Base-by-base conservation (phyloP, 2,329 filamentous ascomycete species). In the Phialophora chinensis region DNA sequence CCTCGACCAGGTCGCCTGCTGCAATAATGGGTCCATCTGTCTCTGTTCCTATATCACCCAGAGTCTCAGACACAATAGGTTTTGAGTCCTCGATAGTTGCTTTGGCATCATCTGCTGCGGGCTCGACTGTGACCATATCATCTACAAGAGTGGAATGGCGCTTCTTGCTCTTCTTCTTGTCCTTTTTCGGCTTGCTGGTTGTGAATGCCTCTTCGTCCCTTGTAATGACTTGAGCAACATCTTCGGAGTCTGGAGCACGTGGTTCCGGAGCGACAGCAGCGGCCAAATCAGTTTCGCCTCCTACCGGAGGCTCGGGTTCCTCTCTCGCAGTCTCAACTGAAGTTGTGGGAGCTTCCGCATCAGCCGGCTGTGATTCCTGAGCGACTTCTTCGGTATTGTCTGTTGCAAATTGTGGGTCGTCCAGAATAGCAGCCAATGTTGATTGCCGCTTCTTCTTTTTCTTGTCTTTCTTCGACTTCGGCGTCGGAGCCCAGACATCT, bases 391-490 rank as follows among this genome's bases (percentile, higher is more conserved):
- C 25, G 47, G 47, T 20, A 12, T 11, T 27, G 47, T 50, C 47
- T 50, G n/a, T 5, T 12, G 47, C 2, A n/a, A 8, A 20, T 50
- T 50, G 20, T 11, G 47, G 20, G 10, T 50, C 47, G n/a, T 50
- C 7, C 47, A 5, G 17, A n/a, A 42, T 4, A 17, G 8, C 47
- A 27, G 47, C 25, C 17, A 69, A 31, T 3, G 44, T 62, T 20
- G 50, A 56, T 49, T 63, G 63, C 3, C 47, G 50, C 25, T 63
- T 62, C 59, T 66, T 61, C 31, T 66, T 74, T 49, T 74, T 72
- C 50, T 71, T 71, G 31, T 66, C 66, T 63, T 73, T 73, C 66
- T 73, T 74, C 2, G 65, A 55, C 20, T 20, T 63, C 53, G 75
- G 77, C 65, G 76, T 73, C 11, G 38, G 56, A 17, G 20, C 35